These are phyloP conservation scores for Phytophthora europaea DNA, from an alignment of 352 stramenopile species.

Conservation along the genomic window DNA sequence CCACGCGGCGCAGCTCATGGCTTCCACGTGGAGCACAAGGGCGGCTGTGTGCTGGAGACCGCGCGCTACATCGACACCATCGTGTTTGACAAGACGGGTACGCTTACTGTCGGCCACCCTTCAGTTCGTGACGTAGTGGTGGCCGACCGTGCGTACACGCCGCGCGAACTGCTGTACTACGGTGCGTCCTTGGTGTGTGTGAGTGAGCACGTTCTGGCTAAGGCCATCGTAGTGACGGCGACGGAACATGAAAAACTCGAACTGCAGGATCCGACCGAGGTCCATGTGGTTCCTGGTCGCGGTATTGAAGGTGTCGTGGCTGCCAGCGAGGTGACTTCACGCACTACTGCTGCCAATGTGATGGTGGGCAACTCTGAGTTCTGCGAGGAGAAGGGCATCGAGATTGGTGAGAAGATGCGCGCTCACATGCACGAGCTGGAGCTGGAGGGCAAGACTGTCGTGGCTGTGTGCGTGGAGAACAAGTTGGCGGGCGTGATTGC, in stretches of 20 bases:
- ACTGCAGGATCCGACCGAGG: slow-evolving; percentile 76
- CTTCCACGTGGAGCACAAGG: slow-evolving; percentile 89
- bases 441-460: slow-evolving; percentile 87
- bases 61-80: slow-evolving; percentile 87
- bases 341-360: slow-evolving; percentile 46
- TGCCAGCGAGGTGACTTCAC: slow-evolving; percentile 28
- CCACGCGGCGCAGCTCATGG: slow-evolving; percentile 90
- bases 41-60: slow-evolving; percentile 81
- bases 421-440: slow-evolving; percentile 86
- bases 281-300: slow-evolving; percentile 81
- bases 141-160: slow-evolving; percentile 66
- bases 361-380: slow-evolving; percentile 85
- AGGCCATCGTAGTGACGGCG: slow-evolving; percentile 84
- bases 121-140: slow-evolving; percentile 85
- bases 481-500: slow-evolving; percentile 84
- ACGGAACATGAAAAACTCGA: slow-evolving; percentile 81
- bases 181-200: slow-evolving; percentile 82
- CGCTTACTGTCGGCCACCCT: slow-evolving; percentile 88
- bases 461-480: slow-evolving; percentile 79
- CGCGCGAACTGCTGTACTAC: slow-evolving; percentile 84
- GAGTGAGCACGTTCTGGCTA: slow-evolving; percentile 88
- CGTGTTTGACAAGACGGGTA: slow-evolving; percentile 96
- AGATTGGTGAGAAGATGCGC: slow-evolving; percentile 68
- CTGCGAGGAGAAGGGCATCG: slow-evolving; percentile 83
- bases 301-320: slow-evolving; percentile 79